Evolutionary conservation across 371 early-diverging fungal species (phyloP), one percentile per base, ranked within the genome.

Genomic region (Rhizopus arrhizus): DNA sequence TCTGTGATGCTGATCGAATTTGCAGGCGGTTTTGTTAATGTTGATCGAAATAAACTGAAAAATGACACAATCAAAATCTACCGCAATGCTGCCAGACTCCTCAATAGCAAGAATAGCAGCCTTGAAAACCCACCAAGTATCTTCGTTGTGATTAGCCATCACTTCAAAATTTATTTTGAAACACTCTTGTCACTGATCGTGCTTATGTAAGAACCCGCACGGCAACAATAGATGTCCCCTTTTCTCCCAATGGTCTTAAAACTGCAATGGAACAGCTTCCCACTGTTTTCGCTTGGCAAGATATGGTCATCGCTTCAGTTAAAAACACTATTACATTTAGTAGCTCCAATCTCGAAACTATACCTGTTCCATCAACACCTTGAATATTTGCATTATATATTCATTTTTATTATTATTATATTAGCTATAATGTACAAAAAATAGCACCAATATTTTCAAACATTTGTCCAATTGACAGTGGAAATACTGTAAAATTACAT

Each of bases 291-390:
- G 41, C 40, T 41, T 41, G 32, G 53, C 40, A 40, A 12, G 13
- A 53, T 41, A 40, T 22, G 36, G 53, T 53, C 8, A 53, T 53
- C 28, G 5, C 29, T 9, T 53, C 53, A 3, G 53, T 53, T 41
- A 36, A 53, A 53, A 40, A 53, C 36, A 35, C 22, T 36, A 16
- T 36, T 34, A 9, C 33, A 9, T 34, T 52, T 52, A 16, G 33
- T 52, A 52, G 15, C 34, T 52, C 52, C 15, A 35, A 36, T 35
- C 13, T 52, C 36, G 52, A 52, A 52, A 52, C 36, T 36, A 16
- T 52, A 52, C 36, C 36, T 52, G 52, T 52, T 15, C 36, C 52
- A 35, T 52, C 52, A 52, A 36, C 52, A 52, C 52, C 49, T 48
- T 48, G 51, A 50, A 48, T 48, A 48, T 48, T 48, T 48, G 31